Evolutionary conservation across 148 eudicot genomes (phyloP).

Genomic region (Camellia granthamiana): DNA sequence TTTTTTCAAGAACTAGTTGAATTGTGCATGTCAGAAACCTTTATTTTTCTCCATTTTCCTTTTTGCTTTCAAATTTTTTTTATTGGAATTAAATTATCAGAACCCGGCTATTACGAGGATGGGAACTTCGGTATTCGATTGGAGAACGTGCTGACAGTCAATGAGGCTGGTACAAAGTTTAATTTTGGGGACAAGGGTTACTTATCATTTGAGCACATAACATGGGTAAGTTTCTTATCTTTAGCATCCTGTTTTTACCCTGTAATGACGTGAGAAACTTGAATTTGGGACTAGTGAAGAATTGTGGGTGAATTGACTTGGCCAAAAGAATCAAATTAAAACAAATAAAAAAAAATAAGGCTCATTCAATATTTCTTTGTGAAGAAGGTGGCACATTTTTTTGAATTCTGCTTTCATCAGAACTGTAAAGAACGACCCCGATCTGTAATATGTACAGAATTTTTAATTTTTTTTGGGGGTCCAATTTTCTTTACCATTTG

Average conservation of each 20-base stretch:
- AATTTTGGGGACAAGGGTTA: slow-evolving; percentile 91
- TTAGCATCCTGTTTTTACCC: too few species aligned
- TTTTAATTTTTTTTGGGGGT: background rate
- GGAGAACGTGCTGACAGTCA: slow-evolving; percentile 87
- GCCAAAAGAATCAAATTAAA: background rate
- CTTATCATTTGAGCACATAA: slow-evolving; percentile 90
- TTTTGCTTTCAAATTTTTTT: background rate
- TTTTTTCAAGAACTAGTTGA: background rate
- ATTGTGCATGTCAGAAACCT: background rate
- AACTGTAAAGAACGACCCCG: too few species aligned
- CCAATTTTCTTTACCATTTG: background rate
- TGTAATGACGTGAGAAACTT: too few species aligned
- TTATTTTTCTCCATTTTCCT: background rate
- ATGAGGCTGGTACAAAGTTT: slow-evolving; percentile 76
- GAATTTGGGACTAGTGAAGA: too few species aligned
- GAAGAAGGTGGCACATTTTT: background rate
- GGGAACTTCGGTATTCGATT: slow-evolving; percentile 91
- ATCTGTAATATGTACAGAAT: background rate
- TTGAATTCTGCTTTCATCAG: background rate
- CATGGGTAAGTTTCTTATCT: slow-evolving; percentile 60
- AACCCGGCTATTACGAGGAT: slow-evolving; percentile 96
- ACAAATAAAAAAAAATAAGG: too few species aligned
- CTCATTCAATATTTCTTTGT: background rate
- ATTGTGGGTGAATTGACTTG: background rate
- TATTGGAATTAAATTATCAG: slow-evolving; percentile 31